Percentiles rank a stretch among this genome's conserved stretches.
These are phyloP conservation scores for Phaeotremella skinneri DNA, from an alignment of 768 basidiomycete species.

Conservation along the genomic window DNA sequence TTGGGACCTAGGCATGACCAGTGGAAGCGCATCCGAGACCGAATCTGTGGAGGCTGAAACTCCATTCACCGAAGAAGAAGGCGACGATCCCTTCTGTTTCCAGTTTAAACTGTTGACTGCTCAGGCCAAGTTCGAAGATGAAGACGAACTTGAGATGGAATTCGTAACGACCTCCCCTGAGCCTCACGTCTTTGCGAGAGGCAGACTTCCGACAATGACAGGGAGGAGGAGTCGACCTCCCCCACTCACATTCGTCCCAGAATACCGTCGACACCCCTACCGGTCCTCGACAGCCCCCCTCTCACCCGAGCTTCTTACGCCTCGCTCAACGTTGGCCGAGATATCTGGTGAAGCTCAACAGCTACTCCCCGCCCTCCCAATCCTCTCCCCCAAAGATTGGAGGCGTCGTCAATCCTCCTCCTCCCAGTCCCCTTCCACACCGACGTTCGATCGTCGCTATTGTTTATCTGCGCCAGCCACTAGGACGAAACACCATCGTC, in stretches of 20 bases:
- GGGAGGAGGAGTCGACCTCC: conserved; percentile 13
- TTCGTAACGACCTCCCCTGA: neutral
- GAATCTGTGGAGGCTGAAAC: conserved; percentile 5
- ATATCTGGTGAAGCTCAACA: conserved; percentile 5
- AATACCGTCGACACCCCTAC: conserved; percentile 5
- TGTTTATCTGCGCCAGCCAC: neutral
- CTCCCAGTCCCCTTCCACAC: conserved; percentile 3
- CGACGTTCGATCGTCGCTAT: conserved; percentile 2
- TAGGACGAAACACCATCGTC: neutral
- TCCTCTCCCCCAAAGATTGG: conserved; percentile 15
- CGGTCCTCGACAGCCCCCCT: conserved; percentile 7
- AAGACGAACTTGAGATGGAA: conserved; percentile 15
- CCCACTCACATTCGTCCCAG: conserved; percentile 12
- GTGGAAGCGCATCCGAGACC: conserved; percentile 13
- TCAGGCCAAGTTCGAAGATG: conserved; percentile 4
- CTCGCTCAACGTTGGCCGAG: conserved; percentile 11
- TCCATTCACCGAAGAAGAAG: conserved; percentile 11
- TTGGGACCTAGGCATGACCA: conserved; percentile 7
- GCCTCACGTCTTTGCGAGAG: neutral
- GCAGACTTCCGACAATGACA: neutral
- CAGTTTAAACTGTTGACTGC: neutral
- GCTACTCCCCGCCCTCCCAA: conserved; percentile 14
- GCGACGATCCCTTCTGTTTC: conserved; percentile 13
- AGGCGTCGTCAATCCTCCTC: neutral
- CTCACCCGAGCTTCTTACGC: conserved; percentile 12